Percentiles rank a stretch among this genome's conserved stretches.
Evolutionary conservation across 164 flowering plant genomes (phyloP).

Genomic region (Platanus orientalis): DNA sequence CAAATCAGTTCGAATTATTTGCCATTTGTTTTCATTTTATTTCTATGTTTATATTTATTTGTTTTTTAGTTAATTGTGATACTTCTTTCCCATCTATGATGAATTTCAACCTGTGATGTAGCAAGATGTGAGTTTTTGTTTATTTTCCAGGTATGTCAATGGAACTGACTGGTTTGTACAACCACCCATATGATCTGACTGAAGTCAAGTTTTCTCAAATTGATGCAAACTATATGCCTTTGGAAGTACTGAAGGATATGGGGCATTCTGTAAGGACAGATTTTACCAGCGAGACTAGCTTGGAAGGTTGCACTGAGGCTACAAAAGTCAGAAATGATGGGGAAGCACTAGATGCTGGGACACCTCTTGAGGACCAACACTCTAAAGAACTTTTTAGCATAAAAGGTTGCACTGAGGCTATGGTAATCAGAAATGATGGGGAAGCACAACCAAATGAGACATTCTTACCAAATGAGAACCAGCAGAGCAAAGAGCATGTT

Average conservation of each 20-base stretch:
- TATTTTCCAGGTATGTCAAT: conserved; percentile 53
- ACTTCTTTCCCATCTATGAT: not conserved
- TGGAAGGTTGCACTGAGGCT: conserved; percentile 18
- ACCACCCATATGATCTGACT: conserved; percentile 42
- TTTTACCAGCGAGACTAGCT: conserved; percentile 20
- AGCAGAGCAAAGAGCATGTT: conserved; percentile 17
- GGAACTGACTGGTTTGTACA: conserved; percentile 45
- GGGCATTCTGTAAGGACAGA: conserved; percentile 19
- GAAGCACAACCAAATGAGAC: conserved; percentile 17
- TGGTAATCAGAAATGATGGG: not conserved
- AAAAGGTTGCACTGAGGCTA: not conserved
- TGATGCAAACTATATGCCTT: conserved; percentile 24
- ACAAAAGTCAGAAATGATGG: conserved; percentile 18
- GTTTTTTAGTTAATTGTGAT: not conserved
- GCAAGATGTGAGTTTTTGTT: conserved; percentile 5
- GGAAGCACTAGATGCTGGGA: conserved; percentile 12
- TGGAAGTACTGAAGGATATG: conserved; percentile 19
- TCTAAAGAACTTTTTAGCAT: no score
- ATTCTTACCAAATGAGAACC: conserved; percentile 18
- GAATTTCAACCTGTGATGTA: not conserved
- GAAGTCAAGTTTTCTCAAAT: conserved; percentile 25
- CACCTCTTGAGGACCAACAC: no score
- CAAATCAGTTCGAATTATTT: no score
- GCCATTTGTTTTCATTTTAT: not conserved
- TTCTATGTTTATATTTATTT: not conserved